Evolutionary conservation across 116 monocot genomes (phyloP), one percentile per base, ranked within the genome.

Genomic region (Trichopus zeylanicus): DNA sequence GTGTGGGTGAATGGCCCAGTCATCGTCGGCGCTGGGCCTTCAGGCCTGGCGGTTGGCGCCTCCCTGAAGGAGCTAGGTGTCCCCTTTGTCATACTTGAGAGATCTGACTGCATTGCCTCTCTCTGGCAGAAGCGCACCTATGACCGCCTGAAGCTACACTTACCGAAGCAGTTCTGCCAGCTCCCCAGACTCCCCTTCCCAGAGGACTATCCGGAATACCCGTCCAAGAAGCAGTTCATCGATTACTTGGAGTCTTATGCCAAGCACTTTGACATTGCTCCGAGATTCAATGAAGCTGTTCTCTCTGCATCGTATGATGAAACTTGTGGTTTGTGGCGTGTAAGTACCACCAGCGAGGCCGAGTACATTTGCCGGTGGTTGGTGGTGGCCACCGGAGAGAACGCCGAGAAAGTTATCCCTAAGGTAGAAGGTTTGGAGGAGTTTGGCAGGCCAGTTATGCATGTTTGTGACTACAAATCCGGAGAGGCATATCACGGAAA

Each of bases 151-250:
- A 82, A 83, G 67, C 74, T 88, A 51, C 83, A 88, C 64, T 71
- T 88, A 24, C 88, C 88, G 56, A 88, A 77, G 42, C 67, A 80
- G 51, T 83, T 82, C 74, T 88, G 88, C 68, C 73, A 88, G 64
- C 77, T 88, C 11, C 88, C 88, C 3, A 49, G 62, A 13, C 63
- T 80, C 53, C 74, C 83, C 38, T 83, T 83, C 68, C 83, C 88
- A 1, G 68, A 52, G 0, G 51, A 74, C 57, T 82, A 71, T 64
- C 88, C 88, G 0, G 61, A 76, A 29, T 88, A 88, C 80, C 83
- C 79, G 0, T 37, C 88, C 18, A 76, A 68, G 65, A 67, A 60
- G 53, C 88, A 88, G 37, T 88, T 88, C 80, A 72, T 88, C 24
- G 65, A 61, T 6, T 88, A 88, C 68, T 46, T 83, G 51, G 80